phyloP scores from a whole-genome alignment of 78 protist genomes.

The Trichosphaerium sp. region DNA sequence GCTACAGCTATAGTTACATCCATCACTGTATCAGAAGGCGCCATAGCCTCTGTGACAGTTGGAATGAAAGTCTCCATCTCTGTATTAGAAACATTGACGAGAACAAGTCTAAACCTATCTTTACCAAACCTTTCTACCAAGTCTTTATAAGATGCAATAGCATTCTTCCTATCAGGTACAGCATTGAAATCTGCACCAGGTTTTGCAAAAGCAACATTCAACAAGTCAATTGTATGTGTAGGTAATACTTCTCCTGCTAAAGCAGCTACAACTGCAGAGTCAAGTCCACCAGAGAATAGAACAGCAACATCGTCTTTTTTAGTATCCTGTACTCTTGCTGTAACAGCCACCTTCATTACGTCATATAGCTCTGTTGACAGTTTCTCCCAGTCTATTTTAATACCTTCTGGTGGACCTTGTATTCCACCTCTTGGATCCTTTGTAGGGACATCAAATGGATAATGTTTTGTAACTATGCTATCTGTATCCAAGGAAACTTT shows the following conservation, averaged over 20 bases:
- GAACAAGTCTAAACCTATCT: slow-evolving; percentile 18
- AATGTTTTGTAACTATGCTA: no score
- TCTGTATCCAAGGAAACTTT: no score
- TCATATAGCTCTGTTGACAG: no score
- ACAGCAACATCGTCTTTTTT: slow-evolving; percentile 29
- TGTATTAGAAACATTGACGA: slow-evolving; percentile 21
- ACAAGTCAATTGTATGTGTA: slow-evolving; percentile 55
- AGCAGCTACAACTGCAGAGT: slow-evolving; percentile 57
- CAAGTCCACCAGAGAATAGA: slow-evolving; percentile 64
- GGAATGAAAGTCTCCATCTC: no score
- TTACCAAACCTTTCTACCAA: no score
- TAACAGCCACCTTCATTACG: no score
- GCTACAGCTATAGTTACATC: slow-evolving; percentile 81
- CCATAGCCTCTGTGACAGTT: neutral
- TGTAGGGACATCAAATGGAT: no score
- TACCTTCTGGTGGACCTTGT: no score
- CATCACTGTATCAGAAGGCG: slow-evolving; percentile 54
- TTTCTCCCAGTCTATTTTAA: no score
- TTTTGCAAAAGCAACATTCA: slow-evolving; percentile 68
- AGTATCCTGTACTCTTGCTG: no score
- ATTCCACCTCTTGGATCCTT: no score
- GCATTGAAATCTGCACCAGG: neutral
- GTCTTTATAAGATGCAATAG: slow-evolving; percentile 18
- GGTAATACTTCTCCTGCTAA: slow-evolving; percentile 2
- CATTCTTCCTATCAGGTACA: slow-evolving; percentile 56